A percentile compares a stretch with the other conserved stretches of the same genome.
phyloP scores from a whole-genome alignment of 1,139 yeast species.

The Geotrichum aggregatum region DNA sequence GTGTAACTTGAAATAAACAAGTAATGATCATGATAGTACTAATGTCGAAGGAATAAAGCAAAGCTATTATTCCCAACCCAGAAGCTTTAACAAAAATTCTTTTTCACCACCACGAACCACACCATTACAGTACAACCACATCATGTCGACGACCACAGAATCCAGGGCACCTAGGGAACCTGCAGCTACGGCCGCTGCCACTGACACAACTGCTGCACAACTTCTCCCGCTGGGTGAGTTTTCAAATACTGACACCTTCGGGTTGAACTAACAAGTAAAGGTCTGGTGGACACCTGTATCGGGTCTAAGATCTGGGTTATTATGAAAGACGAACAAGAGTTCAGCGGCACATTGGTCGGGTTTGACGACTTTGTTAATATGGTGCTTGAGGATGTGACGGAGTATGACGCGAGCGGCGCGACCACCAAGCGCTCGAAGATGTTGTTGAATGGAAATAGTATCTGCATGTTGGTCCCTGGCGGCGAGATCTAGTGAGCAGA shows the following conservation, averaged over 20 bases:
- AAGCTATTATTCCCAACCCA: too few relatives aligned
- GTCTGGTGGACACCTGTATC: slow-evolving; percentile 80
- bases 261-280: slow-evolving; percentile 42
- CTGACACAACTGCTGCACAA: slow-evolving; percentile 3
- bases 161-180: neutral
- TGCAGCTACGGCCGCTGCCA: neutral
- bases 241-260: neutral
- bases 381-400: slow-evolving; percentile 79
- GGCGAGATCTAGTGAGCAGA: slow-evolving; percentile 19
- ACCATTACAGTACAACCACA: too few relatives aligned
- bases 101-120: neutral
- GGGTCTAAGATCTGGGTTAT: slow-evolving; percentile 78
- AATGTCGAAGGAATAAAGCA: too few relatives aligned
- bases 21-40: too few relatives aligned
- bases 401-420: slow-evolving; percentile 46
- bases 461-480: slow-evolving; percentile 56
- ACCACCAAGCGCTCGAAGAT: slow-evolving; percentile 55
- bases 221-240: slow-evolving; percentile 8
- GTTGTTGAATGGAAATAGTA: slow-evolving; percentile 81
- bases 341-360: slow-evolving; percentile 80
- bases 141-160: neutral
- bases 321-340: slow-evolving; percentile 67
- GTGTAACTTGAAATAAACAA: too few relatives aligned
- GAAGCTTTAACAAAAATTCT: neutral
- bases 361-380: slow-evolving; percentile 95